phyloP scores from a whole-genome alignment of 2,329 filamentous ascomycete genomes.

The Daldinia sp. region DNA sequence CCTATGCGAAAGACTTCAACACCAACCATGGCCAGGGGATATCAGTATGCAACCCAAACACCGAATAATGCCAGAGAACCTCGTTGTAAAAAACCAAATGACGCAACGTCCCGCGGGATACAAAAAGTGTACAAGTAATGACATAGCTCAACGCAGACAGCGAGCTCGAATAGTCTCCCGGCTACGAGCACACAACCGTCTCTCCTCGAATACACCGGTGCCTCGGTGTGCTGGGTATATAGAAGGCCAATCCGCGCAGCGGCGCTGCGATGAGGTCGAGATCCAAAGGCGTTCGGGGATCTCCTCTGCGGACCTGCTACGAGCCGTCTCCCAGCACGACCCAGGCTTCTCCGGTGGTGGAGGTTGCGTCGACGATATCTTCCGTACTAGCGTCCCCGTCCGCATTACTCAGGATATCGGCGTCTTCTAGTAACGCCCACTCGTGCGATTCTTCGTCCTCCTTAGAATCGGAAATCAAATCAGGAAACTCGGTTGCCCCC shows the following conservation, averaged over 20 bases:
- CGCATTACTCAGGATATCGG: constrained; percentile 10
- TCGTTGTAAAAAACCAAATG: not conserved
- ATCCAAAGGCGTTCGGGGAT: constrained; percentile 37
- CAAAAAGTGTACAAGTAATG: constrained; percentile 14
- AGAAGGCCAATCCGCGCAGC: constrained; percentile 40
- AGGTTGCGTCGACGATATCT: constrained; percentile 17
- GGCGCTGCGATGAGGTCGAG: constrained; percentile 32
- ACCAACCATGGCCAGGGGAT: constrained; percentile 7
- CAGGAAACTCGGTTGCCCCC: constrained; percentile 25
- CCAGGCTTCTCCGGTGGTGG: constrained; percentile 37
- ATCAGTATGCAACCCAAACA: constrained; percentile 24
- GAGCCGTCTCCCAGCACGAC: constrained; percentile 43
- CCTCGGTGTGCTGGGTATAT: constrained; percentile 32
- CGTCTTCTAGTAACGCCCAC: constrained; percentile 35
- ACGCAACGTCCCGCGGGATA: constrained; percentile 17
- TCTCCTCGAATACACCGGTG: constrained; percentile 23
- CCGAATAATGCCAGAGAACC: constrained; percentile 27
- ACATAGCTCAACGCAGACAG: constrained; percentile 23
- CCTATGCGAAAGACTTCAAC: not conserved
- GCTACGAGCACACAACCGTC: constrained; percentile 38
- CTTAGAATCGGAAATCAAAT: constrained; percentile 34
- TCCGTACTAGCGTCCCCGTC: constrained; percentile 17
- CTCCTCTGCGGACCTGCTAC: constrained; percentile 43
- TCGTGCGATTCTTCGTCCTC: constrained; percentile 23
- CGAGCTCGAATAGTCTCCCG: constrained; percentile 35